Conservation (phyloP, 2,329 filamentous ascomycete species). For the Fusarium sp. region DNA sequence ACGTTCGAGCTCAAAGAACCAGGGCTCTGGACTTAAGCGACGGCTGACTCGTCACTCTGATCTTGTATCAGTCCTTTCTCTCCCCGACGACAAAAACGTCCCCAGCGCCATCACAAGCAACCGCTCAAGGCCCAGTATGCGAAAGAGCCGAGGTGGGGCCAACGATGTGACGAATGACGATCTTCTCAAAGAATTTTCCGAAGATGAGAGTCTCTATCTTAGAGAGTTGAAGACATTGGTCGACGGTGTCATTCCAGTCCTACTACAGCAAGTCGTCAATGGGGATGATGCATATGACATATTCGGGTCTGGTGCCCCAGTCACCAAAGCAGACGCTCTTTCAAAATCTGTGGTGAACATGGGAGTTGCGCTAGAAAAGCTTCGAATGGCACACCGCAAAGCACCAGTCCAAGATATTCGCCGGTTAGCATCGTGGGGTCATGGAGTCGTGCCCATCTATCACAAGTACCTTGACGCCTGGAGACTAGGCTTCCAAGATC, state of each 20-base stretch:
- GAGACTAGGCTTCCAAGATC: conserved; percentile 93
- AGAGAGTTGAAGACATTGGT: conserved; percentile 93
- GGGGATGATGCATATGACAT: conserved; percentile 74
- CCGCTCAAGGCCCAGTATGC: conserved; percentile 81
- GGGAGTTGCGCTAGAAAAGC: conserved; percentile 88
- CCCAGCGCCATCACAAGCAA: conserved; percentile 75
- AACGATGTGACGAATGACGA: conserved; percentile 78
- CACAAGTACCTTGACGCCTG: conserved; percentile 87
- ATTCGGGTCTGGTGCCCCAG: conserved; percentile 69
- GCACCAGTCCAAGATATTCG: conserved; percentile 81
- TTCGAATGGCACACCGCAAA: conserved; percentile 83
- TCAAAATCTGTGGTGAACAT: conserved; percentile 93
- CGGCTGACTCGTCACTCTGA: conserved; percentile 92
- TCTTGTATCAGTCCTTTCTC: conserved; percentile 89
- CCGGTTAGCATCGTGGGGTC: conserved; percentile 83
- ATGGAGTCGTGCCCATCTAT: conserved; percentile 82
- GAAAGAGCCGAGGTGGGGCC: conserved; percentile 76
- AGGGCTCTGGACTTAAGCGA: conserved; percentile 72
- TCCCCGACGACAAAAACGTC: conserved; percentile 69
- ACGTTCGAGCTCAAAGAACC: conserved; percentile 56
- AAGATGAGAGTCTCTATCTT: conserved; percentile 89
- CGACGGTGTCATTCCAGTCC: conserved; percentile 92
- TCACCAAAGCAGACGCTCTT: conserved; percentile 69
- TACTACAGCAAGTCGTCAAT: conserved; percentile 86
- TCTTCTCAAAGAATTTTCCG: conserved; percentile 81